phyloP scores from a whole-genome alignment of 1,284 basidiomycete genomes.

The Ceratobasidium sp. region DNA sequence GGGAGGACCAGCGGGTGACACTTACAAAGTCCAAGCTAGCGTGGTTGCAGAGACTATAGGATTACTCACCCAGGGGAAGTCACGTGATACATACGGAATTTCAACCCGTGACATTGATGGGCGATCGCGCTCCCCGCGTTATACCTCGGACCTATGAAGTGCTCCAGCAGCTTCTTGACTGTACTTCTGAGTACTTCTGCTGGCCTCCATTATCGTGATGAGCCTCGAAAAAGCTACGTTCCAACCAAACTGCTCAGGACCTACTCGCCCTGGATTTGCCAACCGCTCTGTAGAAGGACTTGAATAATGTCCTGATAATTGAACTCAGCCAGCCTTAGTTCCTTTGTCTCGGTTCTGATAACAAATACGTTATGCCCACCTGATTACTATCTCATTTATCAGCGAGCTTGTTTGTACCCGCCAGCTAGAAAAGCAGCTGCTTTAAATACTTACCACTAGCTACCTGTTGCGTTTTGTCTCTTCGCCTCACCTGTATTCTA shows the following conservation, averaged over 20 bases:
- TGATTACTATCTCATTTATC: constrained; percentile 6
- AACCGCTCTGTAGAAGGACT: neutral
- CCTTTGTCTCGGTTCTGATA: constrained; percentile 19
- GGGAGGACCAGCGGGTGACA: neutral
- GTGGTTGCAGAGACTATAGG: neutral
- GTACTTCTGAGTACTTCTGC: neutral
- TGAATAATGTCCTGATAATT: constrained; percentile 6
- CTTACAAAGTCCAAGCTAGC: neutral
- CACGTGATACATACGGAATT: constrained; percentile 1
- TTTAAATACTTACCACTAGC: neutral
- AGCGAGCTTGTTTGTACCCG: neutral
- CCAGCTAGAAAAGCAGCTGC: constrained; percentile 4
- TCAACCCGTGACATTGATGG: too few relatives aligned
- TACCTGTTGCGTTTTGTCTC: neutral
- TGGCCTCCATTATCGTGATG: too few relatives aligned
- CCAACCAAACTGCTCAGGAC: neutral
- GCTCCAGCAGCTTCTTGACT: neutral
- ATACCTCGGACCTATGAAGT: constrained; percentile 4
- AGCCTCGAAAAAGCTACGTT: neutral
- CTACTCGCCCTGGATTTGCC: constrained; percentile 6
- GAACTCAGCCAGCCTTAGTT: constrained; percentile 20
- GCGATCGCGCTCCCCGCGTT: neutral
- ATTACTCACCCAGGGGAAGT: neutral
- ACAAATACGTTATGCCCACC: neutral
- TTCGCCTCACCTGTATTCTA: neutral